Percentiles rank a stretch among this genome's conserved stretches.
Conservation (phyloP, 2,329 filamentous ascomycete genomes). For the Myriangium duriaei region DNA sequence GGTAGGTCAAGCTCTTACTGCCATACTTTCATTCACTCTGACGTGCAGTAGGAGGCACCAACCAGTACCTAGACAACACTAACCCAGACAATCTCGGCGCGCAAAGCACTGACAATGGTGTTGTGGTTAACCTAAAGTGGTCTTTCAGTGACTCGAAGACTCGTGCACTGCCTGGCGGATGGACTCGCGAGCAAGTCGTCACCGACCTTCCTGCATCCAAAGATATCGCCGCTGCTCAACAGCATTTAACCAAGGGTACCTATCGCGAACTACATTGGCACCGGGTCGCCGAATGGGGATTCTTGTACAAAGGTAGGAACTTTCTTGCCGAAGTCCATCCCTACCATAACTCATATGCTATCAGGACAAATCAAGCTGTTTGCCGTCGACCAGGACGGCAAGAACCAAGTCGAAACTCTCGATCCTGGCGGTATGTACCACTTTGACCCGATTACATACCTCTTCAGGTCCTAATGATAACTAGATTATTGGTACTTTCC, state of each 20-base stretch:
- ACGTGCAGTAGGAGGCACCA: too few species aligned
- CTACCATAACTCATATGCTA: constrained; percentile 7
- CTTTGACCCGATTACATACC: too few species aligned
- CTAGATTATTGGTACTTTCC: constrained; percentile 88
- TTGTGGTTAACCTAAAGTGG: constrained; percentile 61
- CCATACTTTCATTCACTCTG: too few species aligned
- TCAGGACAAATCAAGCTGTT: constrained; percentile 56
- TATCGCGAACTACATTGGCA: constrained; percentile 74
- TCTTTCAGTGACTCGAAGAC: constrained; percentile 35
- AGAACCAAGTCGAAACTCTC: constrained; percentile 65
- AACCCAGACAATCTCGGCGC: constrained; percentile 60
- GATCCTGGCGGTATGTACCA: constrained; percentile 62
- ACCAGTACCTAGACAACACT: too few species aligned
- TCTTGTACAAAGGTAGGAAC: too few species aligned
- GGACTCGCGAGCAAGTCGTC: constrained; percentile 62
- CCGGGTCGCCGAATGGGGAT: constrained; percentile 62
- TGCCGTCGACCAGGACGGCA: constrained; percentile 60
- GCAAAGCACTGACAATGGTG: constrained; percentile 60
- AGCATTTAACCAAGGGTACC: constrained; percentile 60
- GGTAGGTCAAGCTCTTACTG: too few species aligned
- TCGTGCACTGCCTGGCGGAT: constrained; percentile 55
- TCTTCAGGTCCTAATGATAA: too few species aligned
- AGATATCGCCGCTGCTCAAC: constrained; percentile 67
- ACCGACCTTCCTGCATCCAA: constrained; percentile 51
- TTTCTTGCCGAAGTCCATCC: too few species aligned